Evolutionary conservation across 805 yeast genomes (phyloP).

Genomic region (Teunomyces pallodes): DNA sequence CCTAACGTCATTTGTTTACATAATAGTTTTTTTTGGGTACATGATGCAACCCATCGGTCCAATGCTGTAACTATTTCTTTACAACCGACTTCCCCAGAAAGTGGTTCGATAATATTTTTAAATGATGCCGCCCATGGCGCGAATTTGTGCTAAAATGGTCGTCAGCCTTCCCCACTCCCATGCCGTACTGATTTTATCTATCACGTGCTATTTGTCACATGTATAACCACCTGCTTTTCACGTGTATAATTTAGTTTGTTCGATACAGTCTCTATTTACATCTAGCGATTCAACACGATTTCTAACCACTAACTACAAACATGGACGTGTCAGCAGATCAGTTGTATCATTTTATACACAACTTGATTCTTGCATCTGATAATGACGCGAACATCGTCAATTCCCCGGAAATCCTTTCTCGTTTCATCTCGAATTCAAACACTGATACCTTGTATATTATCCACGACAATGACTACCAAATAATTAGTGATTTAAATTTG

Average conservation of each 20-base stretch:
- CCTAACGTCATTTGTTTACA: not conserved
- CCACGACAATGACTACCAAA: constrained; percentile 8
- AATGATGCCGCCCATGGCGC: not conserved
- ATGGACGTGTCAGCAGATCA: constrained; percentile 6
- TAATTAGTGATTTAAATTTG: constrained; percentile 9
- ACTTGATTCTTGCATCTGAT: constrained; percentile 6
- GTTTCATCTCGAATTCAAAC: constrained; percentile 17
- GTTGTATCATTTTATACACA: constrained; percentile 10
- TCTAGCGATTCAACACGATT: not conserved
- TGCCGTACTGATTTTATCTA: not conserved
- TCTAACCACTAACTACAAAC: not conserved
- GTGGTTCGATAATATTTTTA: not conserved
- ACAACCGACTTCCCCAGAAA: not conserved
- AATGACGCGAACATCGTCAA: constrained; percentile 5
- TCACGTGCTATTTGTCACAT: not conserved
- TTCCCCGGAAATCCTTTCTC: constrained; percentile 7
- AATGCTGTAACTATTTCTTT: not conserved
- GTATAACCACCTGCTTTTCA: not conserved
- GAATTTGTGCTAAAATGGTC: not conserved
- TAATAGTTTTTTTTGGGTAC: not conserved
- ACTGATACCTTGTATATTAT: constrained; percentile 22
- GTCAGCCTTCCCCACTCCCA: too few relatives aligned
- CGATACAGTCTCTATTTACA: not conserved
- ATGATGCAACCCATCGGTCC: not conserved
- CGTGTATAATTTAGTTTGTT: not conserved